These are phyloP conservation scores for Trichoderma sp. DNA, from an alignment of 2,329 filamentous ascomycete species.

Conservation along the genomic window DNA sequence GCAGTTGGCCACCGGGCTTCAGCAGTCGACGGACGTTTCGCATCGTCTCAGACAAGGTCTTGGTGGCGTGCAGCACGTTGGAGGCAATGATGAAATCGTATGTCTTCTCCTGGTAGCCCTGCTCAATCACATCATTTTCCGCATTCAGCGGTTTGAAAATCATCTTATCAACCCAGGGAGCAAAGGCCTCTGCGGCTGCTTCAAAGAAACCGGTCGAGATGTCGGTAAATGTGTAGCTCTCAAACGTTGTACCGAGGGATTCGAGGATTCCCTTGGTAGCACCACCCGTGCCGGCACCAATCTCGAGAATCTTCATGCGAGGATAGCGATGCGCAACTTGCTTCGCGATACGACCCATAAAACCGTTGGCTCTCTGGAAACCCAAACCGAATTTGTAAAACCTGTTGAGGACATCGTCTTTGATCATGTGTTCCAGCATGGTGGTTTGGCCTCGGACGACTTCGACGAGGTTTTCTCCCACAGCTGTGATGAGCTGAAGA, in stretches of 20 bases:
- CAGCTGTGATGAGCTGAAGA: background rate
- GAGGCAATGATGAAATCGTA: constrained; percentile 40
- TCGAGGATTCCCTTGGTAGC: constrained; percentile 39
- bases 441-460: constrained; percentile 35
- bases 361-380: background rate
- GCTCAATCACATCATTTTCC: constrained; percentile 15
- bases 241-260: constrained; percentile 31
- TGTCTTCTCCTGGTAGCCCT: constrained; percentile 30
- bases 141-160: constrained; percentile 23
- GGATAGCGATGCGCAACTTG: constrained; percentile 40
- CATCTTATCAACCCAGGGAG: constrained; percentile 20
- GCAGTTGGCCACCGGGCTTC: constrained; percentile 45
- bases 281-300: constrained; percentile 45
- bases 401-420: constrained; percentile 33
- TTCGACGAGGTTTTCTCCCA: constrained; percentile 34
- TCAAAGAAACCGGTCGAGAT: constrained; percentile 41
- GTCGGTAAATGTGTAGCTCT: constrained; percentile 45
- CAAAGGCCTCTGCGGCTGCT: constrained; percentile 32
- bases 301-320: constrained; percentile 38
- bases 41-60: constrained; percentile 25
- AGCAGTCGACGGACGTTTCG: constrained; percentile 37
- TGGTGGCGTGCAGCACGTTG: constrained; percentile 25
- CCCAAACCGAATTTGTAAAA: background rate
- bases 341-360: background rate
- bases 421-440: constrained; percentile 38